Evolutionary conservation across 148 eudicot genomes (phyloP), one percentile per base, ranked within the genome.

Genomic region (Chenopodium berlandieri): DNA sequence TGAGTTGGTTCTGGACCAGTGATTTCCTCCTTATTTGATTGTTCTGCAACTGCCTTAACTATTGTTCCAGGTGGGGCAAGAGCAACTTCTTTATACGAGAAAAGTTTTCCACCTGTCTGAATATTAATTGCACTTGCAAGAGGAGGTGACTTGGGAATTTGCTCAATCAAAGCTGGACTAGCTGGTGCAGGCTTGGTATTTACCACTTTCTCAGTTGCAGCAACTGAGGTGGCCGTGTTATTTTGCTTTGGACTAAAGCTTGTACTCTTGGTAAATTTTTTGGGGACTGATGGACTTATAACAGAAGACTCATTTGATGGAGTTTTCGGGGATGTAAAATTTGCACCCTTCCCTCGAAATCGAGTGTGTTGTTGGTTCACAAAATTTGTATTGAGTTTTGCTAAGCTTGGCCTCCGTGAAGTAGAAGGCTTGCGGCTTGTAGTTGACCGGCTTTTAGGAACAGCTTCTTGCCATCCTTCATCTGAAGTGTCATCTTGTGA

Each of bases 381-480:
- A 80, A 87, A 90, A 81, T 90, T 91, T 34, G 98, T 95, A 85
- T 88, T 93, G 72, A 95, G 80, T 82, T 95, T 95, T 17, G 89
- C 91, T 71, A 95, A 88, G 83, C 88, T 92, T 0, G 97, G 97
- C 73, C 85, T 91, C 79, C 89, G 86, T 22, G 92, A 89, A 79
- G 84, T 75, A 81, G 94, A 87, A 82, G 90, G 63, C 90, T 92
- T 95, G 31, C 92, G 93, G 19, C 87, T 89, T 83, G 81, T 76
- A 14, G 84, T 83, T 50, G 97, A 90, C 65, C 98, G 97, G 70
- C 92, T 86, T 89, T 93, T 95, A 3, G 94, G 91, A 48, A 90
- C 80, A 86, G 98, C 98, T 88, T 95, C 98, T 88, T 92, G 97
- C 98, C 98, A 95, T 77, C 98, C 98, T 90, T 95, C 98, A 46